phyloP scores from a whole-genome alignment of 2,329 filamentous ascomycete genomes.

The Mollisia scopiformis region DNA sequence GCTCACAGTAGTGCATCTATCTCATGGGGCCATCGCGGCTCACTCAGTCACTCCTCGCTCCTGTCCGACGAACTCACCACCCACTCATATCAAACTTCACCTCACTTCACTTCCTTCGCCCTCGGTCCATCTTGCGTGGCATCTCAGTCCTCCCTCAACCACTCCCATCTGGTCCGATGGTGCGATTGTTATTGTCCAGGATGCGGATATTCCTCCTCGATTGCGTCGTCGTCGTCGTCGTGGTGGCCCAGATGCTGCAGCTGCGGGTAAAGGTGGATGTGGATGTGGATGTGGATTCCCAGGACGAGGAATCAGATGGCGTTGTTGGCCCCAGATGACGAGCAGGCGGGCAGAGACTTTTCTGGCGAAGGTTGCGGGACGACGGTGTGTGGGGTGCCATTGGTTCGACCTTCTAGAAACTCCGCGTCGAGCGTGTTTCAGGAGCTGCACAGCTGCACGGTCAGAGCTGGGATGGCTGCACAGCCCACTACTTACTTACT shows the following conservation, averaged over 20 bases:
- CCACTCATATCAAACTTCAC: too few relatives aligned
- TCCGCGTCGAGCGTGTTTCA: slow-evolving; percentile 27
- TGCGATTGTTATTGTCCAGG: slow-evolving; percentile 12
- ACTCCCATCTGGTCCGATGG: slow-evolving; percentile 1
- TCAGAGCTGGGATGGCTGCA: slow-evolving; percentile 19
- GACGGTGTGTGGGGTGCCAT: slow-evolving; percentile 12
- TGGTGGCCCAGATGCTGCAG: background rate
- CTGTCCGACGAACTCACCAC: too few relatives aligned
- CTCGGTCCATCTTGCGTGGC: background rate
- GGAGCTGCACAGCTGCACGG: slow-evolving; percentile 17
- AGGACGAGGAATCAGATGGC: background rate
- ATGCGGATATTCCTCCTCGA: background rate
- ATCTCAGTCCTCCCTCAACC: background rate
- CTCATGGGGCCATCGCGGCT: background rate
- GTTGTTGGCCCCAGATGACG: background rate
- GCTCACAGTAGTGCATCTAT: too few relatives aligned
- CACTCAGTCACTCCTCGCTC: background rate
- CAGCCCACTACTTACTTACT: too few relatives aligned
- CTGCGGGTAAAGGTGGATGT: background rate
- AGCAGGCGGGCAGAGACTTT: background rate
- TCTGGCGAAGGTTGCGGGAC: background rate
- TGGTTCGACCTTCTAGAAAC: slow-evolving; percentile 12
- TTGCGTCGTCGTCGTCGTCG: slow-evolving; percentile 3
- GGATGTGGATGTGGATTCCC: too few relatives aligned
- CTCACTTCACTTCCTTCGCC: background rate